Conservation (phyloP, 2,329 filamentous ascomycete genomes). For the Xylaria sp. region DNA sequence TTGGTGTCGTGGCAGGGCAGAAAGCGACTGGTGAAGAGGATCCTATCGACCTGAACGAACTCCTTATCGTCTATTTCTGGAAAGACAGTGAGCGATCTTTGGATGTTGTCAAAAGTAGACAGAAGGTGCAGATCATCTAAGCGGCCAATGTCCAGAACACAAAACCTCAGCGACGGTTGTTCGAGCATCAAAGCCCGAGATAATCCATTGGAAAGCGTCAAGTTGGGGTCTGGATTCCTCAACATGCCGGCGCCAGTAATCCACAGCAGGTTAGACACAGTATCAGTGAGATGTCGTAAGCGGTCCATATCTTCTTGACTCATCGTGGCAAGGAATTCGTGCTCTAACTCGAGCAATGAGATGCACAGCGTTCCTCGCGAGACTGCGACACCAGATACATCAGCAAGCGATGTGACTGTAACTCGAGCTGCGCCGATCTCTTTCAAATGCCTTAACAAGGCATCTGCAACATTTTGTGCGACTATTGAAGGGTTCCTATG, state of each 20-base stretch:
- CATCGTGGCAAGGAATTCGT: constrained; percentile 22
- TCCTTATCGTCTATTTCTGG: too few species aligned
- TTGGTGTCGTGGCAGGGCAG: constrained; percentile 11
- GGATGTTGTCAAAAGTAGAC: too few species aligned
- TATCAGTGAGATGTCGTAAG: constrained; percentile 24
- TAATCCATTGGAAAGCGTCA: constrained; percentile 33
- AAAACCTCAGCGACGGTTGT: constrained; percentile 31
- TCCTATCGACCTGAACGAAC: too few species aligned
- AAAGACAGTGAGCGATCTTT: too few species aligned
- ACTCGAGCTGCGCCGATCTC: too few species aligned
- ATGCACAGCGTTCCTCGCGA: constrained; percentile 7
- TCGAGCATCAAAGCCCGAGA: constrained; percentile 40
- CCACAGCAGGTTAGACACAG: constrained; percentile 25
- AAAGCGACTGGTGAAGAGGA: too few species aligned
- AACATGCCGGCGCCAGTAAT: constrained; percentile 35
- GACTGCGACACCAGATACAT: too few species aligned
- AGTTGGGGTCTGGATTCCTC: constrained; percentile 21
- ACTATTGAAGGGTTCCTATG: too few species aligned
- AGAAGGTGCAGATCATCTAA: background rate
- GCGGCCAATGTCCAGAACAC: constrained; percentile 31
- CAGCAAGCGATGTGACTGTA: too few species aligned
- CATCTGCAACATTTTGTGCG: too few species aligned
- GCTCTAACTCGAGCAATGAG: constrained; percentile 28
- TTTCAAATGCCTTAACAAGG: too few species aligned
- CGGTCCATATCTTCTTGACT: constrained; percentile 5